Evolutionary conservation across 2,329 filamentous ascomycete species (phyloP).

Genomic region (Alternaria ventricosa): DNA sequence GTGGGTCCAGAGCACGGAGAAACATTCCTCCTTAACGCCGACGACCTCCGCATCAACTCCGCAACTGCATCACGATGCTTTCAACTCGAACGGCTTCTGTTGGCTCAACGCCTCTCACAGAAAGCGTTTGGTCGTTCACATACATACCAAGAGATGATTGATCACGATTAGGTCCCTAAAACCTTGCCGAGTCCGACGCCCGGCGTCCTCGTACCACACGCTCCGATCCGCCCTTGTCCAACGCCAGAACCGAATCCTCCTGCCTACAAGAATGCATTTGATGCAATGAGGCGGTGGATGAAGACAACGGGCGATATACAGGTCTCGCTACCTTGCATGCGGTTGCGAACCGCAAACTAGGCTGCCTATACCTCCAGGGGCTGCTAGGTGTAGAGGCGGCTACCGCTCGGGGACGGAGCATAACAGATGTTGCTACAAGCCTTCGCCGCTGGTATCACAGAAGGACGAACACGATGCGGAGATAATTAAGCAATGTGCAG

Average conservation of each 20-base stretch:
- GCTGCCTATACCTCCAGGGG: neutral
- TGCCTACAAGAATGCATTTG: neutral
- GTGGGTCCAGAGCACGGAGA: slow-evolving; percentile 15
- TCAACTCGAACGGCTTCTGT: neutral
- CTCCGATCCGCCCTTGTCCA: neutral
- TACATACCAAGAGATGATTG: neutral
- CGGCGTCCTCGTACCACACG: neutral
- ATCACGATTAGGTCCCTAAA: neutral
- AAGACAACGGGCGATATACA: neutral
- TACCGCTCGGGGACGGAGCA: neutral
- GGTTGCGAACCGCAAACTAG: neutral
- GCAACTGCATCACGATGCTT: neutral
- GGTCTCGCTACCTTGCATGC: neutral
- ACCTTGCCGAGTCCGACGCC: neutral
- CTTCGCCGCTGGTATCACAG: neutral
- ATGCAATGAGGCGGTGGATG: neutral
- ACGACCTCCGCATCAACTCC: slow-evolving; percentile 17
- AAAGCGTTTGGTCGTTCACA: neutral
- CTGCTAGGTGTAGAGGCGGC: neutral
- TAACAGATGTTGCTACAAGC: neutral
- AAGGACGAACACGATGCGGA: neutral
- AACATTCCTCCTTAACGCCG: slow-evolving; percentile 10
- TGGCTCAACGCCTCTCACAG: neutral
- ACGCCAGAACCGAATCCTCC: neutral
- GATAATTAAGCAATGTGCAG: neutral